These are phyloP conservation scores for Podospora pseudoanserina DNA, from an alignment of 495 filamentous ascomycete species.

Conservation along the genomic window DNA sequence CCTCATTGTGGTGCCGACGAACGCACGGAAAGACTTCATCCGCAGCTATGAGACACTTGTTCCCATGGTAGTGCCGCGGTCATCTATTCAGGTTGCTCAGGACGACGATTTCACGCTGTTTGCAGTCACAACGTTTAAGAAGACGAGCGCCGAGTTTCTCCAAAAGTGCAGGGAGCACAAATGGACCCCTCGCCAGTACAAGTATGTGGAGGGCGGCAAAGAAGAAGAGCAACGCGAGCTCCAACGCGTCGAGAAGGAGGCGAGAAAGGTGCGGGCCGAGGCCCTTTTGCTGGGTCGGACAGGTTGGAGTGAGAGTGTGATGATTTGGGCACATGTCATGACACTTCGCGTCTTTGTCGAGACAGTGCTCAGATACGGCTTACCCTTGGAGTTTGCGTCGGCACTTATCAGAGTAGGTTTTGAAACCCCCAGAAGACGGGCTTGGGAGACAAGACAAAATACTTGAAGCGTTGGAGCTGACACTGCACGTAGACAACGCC, in stretches of 20 bases:
- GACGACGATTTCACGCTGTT: constrained; percentile 88
- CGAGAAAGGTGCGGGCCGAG: constrained; percentile 85
- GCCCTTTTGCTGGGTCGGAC: constrained; percentile 80
- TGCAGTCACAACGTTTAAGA: constrained; percentile 90
- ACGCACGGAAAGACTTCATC: constrained; percentile 78
- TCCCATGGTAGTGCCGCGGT: constrained; percentile 83
- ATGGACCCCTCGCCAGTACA: constrained; percentile 92
- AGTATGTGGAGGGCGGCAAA: constrained; percentile 81
- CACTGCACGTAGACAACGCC: constrained; percentile 61
- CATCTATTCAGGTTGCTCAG: constrained; percentile 66
- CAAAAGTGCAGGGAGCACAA: constrained; percentile 85
- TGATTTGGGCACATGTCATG: constrained; percentile 91
- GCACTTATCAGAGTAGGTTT: constrained; percentile 73
- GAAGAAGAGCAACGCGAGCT: constrained; percentile 85
- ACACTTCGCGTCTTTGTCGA: constrained; percentile 93
- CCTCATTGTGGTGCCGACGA: constrained; percentile 78
- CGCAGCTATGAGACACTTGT: constrained; percentile 82
- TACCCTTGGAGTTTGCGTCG: constrained; percentile 83
- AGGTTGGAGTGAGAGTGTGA: constrained; percentile 88
- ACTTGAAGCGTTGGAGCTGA: constrained; percentile 15
- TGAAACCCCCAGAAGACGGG: background rate
- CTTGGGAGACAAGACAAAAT: background rate
- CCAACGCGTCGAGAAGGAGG: constrained; percentile 70
- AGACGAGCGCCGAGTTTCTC: constrained; percentile 76
- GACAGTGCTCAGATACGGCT: constrained; percentile 88